phyloP scores from a whole-genome alignment of 768 basidiomycete genomes.

The Galerina marginata region DNA sequence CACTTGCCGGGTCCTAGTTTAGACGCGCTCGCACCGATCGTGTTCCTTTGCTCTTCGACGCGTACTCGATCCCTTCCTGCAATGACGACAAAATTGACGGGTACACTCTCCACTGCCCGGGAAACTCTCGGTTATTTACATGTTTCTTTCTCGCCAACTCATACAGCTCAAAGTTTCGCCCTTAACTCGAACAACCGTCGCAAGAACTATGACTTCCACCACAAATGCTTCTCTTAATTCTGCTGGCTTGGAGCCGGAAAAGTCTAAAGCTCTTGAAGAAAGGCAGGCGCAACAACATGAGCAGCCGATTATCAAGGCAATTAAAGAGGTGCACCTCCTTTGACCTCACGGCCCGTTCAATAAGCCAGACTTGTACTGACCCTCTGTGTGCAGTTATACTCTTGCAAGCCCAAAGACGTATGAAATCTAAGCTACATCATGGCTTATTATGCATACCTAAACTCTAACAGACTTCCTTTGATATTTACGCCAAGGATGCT shows the following conservation, averaged over 20 bases:
- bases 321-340: conserved; percentile 42
- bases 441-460: background rate
- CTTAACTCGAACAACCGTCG: background rate
- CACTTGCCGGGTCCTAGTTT: conserved; percentile 9
- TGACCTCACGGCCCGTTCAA: background rate
- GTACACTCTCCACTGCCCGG: background rate
- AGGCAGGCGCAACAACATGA: conserved; percentile 39
- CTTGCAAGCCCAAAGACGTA: conserved; percentile 43
- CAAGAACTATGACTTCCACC: conserved; percentile 23
- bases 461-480: conserved; percentile 42
- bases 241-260: conserved; percentile 43
- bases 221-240: conserved; percentile 34
- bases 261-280: conserved; percentile 44
- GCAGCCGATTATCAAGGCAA: conserved; percentile 39
- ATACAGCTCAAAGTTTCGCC: background rate
- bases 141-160: no score
- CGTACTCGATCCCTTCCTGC: background rate
- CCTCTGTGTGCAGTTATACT: conserved; percentile 36
- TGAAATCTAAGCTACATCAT: background rate
- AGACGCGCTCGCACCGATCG: background rate
- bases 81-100: background rate
- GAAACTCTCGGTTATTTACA: no score
- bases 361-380: background rate
- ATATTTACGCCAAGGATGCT: conserved; percentile 45
- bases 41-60: background rate